Evolutionary conservation across 2,329 filamentous ascomycete genomes (phyloP), one percentile per base, ranked within the genome.

Genomic region (Escovopsis weberi): DNA sequence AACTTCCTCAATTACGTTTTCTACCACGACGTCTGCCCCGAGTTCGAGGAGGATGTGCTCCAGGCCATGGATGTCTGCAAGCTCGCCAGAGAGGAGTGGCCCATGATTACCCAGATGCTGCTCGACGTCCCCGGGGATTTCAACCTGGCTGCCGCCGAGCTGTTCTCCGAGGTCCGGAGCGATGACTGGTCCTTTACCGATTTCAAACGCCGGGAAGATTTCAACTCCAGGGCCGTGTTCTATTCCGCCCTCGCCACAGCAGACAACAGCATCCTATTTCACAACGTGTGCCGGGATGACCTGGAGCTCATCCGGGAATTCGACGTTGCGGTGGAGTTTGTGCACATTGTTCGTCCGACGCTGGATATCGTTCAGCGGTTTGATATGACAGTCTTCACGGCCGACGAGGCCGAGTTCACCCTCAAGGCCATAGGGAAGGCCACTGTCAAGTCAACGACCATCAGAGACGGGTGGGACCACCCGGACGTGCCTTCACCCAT

Each of bases 1-100:
- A 94, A 91, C 55, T 96, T 96, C 56, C 75, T 94, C 48, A 84
- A 85, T 49, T 98, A 95, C 51, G 68, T 96, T 1, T 68, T 88
- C 9, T 75, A 82, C 46, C 88, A 96, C 55, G 74, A 83, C 33
- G 89, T 93, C 12, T 94, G 87, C 53, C 81, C 83, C 0, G 91
- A 96, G 58, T 83, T 88, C 55, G 67, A 61, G 0, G 65, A 70
- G 1, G 74, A 89, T 48, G 68, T 96, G 45, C 62, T 74, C 12
- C 65, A 69, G 0, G 86, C 88, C 0, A 66, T 81, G 7, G 58
- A 58, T 1, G 58, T 89, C 26, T 94, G 86, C 52, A 70, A 78
- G 18, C 55, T 68, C 12, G 85, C 84, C 1, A 69, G 75, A 3
- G 54, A 64, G 2, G 85, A 96, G 59, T 68, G 91, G 33, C 73